Conservation (phyloP, 208 protist genomes). For the Leishmania gerbilli region DNA sequence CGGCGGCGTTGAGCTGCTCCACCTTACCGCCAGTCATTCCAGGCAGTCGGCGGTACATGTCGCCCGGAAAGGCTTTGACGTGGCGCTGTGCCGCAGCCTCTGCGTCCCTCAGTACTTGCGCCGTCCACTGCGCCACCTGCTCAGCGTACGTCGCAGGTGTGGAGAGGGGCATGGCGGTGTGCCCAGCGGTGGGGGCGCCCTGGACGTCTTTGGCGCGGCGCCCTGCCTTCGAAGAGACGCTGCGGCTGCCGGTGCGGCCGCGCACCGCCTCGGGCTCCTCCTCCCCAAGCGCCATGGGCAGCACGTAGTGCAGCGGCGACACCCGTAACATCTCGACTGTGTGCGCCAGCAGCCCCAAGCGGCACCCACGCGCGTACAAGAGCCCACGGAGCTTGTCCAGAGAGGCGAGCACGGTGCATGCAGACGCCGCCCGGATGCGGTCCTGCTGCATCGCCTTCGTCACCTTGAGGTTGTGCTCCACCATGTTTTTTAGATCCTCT, state of each 20-base stretch:
- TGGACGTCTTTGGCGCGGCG: conserved; percentile 4
- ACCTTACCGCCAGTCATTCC: conserved; percentile 48
- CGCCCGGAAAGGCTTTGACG: conserved; percentile 42
- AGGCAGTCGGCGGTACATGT: conserved; percentile 48
- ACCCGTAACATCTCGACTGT: conserved; percentile 66
- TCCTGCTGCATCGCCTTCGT: conserved; percentile 41
- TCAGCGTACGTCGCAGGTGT: conserved; percentile 38
- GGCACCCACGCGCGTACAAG: conserved; percentile 67
- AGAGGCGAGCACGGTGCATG: conserved; percentile 43
- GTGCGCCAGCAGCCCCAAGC: conserved; percentile 62
- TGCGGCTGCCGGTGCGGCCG: conserved; percentile 12
- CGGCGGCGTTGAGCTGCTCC: conserved; percentile 40
- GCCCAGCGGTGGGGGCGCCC: conserved; percentile 12
- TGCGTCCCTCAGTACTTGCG: conserved; percentile 34
- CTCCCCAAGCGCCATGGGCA: conserved; percentile 20
- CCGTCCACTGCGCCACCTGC: conserved; percentile 48
- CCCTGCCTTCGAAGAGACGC: conserved; percentile 5
- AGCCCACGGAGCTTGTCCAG: conserved; percentile 66
- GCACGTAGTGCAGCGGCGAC: conserved; percentile 56
- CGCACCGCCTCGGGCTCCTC: conserved; percentile 7
- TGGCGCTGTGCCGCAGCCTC: conserved; percentile 38
- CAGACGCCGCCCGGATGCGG: conserved; percentile 43
- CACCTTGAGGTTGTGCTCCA: conserved; percentile 38
- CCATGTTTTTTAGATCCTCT: conserved; percentile 23
- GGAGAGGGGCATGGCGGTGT: conserved; percentile 36